These are phyloP conservation scores for Alternaria sp. DNA, from an alignment of 2,329 filamentous ascomycete genomes.

Conservation along the genomic window DNA sequence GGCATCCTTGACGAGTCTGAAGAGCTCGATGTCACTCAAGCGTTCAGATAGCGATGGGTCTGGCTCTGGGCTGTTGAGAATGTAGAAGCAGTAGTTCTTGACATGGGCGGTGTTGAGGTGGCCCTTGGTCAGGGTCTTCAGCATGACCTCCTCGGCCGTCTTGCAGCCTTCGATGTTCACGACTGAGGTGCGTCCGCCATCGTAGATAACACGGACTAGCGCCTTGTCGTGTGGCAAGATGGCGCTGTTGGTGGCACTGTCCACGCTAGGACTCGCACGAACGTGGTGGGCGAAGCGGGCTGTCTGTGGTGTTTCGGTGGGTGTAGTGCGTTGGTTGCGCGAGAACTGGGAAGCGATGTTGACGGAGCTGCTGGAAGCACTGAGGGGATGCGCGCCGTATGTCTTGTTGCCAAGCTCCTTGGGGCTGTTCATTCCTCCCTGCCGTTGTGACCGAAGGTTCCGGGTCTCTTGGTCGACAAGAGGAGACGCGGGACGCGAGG, in stretches of 20 bases:
- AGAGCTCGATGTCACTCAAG: conserved; percentile 84
- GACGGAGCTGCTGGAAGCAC: conserved; percentile 58
- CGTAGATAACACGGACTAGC: conserved; percentile 91
- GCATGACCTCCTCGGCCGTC: conserved; percentile 90
- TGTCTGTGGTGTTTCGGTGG: conserved; percentile 67
- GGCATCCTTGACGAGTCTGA: conserved; percentile 87
- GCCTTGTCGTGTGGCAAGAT: conserved; percentile 84
- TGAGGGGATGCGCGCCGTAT: conserved; percentile 63
- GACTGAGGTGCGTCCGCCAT: conserved; percentile 88
- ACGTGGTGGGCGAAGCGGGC: conserved; percentile 72
- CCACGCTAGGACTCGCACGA: conserved; percentile 81
- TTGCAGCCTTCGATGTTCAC: conserved; percentile 92
- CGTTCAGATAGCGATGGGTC: conserved; percentile 81
- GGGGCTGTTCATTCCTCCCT: conserved; percentile 63
- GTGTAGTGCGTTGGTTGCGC: conserved; percentile 54
- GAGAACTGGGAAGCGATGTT: conserved; percentile 54
- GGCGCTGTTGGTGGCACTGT: conserved; percentile 77
- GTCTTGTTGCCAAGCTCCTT: conserved; percentile 59
- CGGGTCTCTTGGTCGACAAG: conserved; percentile 64
- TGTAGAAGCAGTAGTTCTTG: conserved; percentile 96
- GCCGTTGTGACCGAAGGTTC: conserved; percentile 62
- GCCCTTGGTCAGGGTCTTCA: conserved; percentile 86
- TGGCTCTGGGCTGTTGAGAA: conserved; percentile 83
- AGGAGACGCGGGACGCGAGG: conserved; percentile 76
- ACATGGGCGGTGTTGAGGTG: conserved; percentile 87